phyloP scores from a whole-genome alignment of 179 eudicot species.

The Nepenthes alata region DNA sequence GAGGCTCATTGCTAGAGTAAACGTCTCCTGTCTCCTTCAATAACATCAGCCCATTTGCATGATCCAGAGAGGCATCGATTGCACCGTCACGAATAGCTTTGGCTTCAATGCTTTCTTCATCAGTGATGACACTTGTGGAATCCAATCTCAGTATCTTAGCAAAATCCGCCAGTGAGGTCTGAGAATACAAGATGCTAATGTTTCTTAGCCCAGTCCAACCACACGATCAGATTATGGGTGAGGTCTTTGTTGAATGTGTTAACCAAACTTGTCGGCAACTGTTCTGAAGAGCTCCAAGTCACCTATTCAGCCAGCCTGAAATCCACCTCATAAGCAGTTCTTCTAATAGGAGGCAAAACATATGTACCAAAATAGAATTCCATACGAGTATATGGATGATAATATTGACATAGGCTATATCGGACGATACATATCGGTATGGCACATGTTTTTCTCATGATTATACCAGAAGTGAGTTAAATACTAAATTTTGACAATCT shows the following conservation, averaged over 20 bases:
- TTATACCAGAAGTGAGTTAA: no score
- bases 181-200: constrained; percentile 84
- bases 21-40: constrained; percentile 94
- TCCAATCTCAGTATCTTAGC: constrained; percentile 75
- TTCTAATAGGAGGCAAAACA: background rate
- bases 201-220: constrained; percentile 79
- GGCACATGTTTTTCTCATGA: no score
- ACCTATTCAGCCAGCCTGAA: constrained; percentile 91
- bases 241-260: constrained; percentile 54
- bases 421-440: no score
- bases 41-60: constrained; percentile 81
- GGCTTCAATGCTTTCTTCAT: constrained; percentile 88
- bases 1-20: constrained; percentile 92
- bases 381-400: background rate
- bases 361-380: background rate
- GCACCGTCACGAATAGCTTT: constrained; percentile 94
- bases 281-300: constrained; percentile 69
- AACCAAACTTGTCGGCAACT: constrained; percentile 65
- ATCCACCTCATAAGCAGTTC: background rate
- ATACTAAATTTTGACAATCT: no score
- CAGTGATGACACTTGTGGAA: constrained; percentile 72
- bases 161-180: constrained; percentile 76
- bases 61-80: constrained; percentile 83
- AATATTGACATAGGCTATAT: no score
- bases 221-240: constrained; percentile 75